phyloP scores from a whole-genome alignment of 257 asterid genomes.

The Jacaranda copaia region DNA sequence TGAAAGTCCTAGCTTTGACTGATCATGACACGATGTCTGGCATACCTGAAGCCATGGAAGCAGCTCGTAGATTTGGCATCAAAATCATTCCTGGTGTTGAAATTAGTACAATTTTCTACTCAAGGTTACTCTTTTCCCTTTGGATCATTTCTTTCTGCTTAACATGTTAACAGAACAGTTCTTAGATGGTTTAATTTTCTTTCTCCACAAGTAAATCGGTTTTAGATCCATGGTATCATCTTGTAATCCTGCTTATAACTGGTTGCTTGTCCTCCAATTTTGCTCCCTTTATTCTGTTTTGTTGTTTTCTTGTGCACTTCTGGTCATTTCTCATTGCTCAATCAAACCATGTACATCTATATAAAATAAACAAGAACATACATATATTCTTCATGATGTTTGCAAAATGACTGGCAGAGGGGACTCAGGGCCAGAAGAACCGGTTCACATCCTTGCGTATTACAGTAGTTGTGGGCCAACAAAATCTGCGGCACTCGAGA shows the following conservation, averaged over 20 bases:
- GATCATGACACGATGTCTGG: constrained; percentile 98
- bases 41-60: constrained; percentile 89
- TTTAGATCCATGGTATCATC: background rate
- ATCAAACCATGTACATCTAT: constrained; percentile 3
- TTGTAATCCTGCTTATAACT: background rate
- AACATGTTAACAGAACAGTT: background rate
- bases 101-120: constrained; percentile 85
- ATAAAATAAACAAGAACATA: background rate
- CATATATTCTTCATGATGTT: constrained; percentile 25
- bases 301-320: constrained; percentile 24
- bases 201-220: background rate
- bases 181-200: background rate
- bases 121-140: constrained; percentile 56
- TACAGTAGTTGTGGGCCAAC: constrained; percentile 93
- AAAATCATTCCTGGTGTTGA: constrained; percentile 96
- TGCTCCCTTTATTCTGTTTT: background rate
- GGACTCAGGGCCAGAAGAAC: constrained; percentile 75
- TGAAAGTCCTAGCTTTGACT: constrained; percentile 92
- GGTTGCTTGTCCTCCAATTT: background rate
- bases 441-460: constrained; percentile 97
- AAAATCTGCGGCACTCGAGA: constrained; percentile 63
- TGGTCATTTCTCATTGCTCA: constrained; percentile 13
- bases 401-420: constrained; percentile 55
- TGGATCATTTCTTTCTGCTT: background rate
- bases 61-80: constrained; percentile 90